Conservation (phyloP, 164 flowering plant species). For the Echeveria elegans region DNA sequence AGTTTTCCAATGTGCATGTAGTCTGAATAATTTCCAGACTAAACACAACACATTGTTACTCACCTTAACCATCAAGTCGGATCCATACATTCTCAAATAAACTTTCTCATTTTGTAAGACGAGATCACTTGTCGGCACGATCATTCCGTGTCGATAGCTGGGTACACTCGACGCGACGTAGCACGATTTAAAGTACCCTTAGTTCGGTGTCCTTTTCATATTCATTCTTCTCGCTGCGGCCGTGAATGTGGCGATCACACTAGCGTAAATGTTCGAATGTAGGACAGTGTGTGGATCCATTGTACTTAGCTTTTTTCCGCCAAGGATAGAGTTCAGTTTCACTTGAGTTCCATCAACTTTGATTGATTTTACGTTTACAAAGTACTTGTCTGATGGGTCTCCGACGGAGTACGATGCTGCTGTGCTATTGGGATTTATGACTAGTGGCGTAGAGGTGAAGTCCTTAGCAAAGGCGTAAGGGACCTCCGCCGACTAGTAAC, state of each 20-base stretch:
- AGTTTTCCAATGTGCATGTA: too few species aligned
- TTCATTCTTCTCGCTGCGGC: not conserved
- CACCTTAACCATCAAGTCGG: conserved; percentile 34
- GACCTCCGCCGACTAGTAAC: conserved; percentile 18
- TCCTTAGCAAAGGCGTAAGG: conserved; percentile 11
- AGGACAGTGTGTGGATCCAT: conserved; percentile 9
- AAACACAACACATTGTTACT: conserved; percentile 28
- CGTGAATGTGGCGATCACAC: not conserved
- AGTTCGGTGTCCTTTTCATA: conserved; percentile 1
- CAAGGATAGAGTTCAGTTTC: conserved; percentile 13
- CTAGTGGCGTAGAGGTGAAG: conserved; percentile 12
- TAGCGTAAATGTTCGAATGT: not conserved
- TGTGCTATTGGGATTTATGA: conserved; percentile 19
- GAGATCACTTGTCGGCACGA: conserved; percentile 38
- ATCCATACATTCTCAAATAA: conserved; percentile 41
- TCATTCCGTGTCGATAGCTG: conserved; percentile 3
- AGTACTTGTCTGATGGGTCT: conserved; percentile 18
- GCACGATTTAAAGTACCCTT: conserved; percentile 27
- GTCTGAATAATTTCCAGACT: too few species aligned
- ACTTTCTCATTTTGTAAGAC: conserved; percentile 46
- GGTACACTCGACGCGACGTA: conserved; percentile 15
- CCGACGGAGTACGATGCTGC: not conserved
- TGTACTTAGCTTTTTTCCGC: conserved; percentile 12
- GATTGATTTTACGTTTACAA: conserved; percentile 19
- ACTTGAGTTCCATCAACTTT: conserved; percentile 13